Evolutionary conservation across 2,329 filamentous ascomycete species (phyloP), one percentile per base, ranked within the genome.

Genomic region (Gyromitra esculenta): DNA sequence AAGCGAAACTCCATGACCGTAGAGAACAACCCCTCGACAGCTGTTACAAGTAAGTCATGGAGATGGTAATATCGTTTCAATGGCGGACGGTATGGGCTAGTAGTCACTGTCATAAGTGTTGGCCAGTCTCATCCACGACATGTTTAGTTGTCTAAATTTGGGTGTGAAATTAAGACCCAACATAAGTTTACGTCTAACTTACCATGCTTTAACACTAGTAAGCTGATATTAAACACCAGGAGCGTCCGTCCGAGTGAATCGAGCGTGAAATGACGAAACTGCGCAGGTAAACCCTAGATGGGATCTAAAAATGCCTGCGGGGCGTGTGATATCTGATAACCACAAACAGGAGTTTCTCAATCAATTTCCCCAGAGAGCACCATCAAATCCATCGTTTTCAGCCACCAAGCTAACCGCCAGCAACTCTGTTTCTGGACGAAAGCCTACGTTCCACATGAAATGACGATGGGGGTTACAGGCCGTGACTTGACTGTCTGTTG

Each of bases 401-500:
- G 4, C 21, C n/a, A 9, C 41, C 21, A 13, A 31, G 21, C 45
- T 45, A 18, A 9, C 39, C n/a, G 31, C 21, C 21, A 21, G 15
- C 31, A 56, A 4, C 21, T 8, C 11, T 35, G 6, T n/a, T 57
- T 35, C 18, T 35, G 37, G 15, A n/a, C 6, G 15, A 15, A 6
- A 39, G 37, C 18, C 25, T 39, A 50, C 31, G 50, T 15, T 50
- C 48, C 18, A 52, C 48, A 60, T n/a, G 25, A 48, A 54, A 54
- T 43, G 48, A 13, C 13, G 31, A 57, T 56, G 35, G 15, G 56
- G 25, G 54, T 5, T 68, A 43, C 35, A 67, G 41, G 25, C 21
- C 21, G 64, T 68, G 37, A 67, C 18, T 57, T 57, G 63, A 66
- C 31, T 54, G 18, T 5, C 39, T 35, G 62, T 59, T 48, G 65